These are phyloP conservation scores for Aspergillus sclerotioniger DNA, from an alignment of 495 filamentous ascomycete species.

Conservation along the genomic window DNA sequence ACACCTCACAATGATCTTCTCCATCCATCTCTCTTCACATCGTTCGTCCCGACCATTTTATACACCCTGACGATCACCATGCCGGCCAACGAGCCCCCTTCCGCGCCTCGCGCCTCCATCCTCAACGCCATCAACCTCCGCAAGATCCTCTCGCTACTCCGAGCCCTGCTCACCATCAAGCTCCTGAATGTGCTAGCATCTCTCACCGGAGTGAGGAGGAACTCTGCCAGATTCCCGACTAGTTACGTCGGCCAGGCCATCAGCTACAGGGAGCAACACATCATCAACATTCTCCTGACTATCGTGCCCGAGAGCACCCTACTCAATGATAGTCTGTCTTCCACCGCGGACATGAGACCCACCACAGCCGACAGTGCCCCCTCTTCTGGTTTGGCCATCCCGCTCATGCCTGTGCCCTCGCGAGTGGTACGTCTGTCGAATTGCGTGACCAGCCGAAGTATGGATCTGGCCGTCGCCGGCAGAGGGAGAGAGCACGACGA, in stretches of 20 bases:
- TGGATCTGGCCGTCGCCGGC: background rate
- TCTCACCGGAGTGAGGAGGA: slow-evolving; percentile 3
- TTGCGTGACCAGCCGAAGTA: background rate
- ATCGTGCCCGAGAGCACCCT: slow-evolving; percentile 4
- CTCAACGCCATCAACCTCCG: slow-evolving; percentile 2
- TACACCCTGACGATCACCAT: background rate
- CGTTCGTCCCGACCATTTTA: background rate
- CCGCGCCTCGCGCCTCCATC: background rate
- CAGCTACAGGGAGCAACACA: slow-evolving; percentile 16
- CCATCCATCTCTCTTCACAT: background rate
- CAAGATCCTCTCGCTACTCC: slow-evolving; percentile 4
- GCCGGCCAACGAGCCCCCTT: background rate
- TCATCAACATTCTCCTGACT: slow-evolving; percentile 14
- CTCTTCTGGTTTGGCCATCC: background rate
- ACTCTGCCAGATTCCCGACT: background rate
- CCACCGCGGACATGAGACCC: background rate
- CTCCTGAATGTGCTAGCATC: slow-evolving; percentile 10
- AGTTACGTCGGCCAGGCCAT: slow-evolving; percentile 13
- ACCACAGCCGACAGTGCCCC: background rate
- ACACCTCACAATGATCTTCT: too few species aligned
- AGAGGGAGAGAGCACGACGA: background rate
- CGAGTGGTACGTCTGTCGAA: background rate
- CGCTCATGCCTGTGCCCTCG: background rate
- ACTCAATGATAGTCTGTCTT: background rate
- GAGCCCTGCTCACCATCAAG: slow-evolving; percentile 10